phyloP scores from a whole-genome alignment of 352 stramenopile genomes.

The Pythium aphanidermatum region DNA sequence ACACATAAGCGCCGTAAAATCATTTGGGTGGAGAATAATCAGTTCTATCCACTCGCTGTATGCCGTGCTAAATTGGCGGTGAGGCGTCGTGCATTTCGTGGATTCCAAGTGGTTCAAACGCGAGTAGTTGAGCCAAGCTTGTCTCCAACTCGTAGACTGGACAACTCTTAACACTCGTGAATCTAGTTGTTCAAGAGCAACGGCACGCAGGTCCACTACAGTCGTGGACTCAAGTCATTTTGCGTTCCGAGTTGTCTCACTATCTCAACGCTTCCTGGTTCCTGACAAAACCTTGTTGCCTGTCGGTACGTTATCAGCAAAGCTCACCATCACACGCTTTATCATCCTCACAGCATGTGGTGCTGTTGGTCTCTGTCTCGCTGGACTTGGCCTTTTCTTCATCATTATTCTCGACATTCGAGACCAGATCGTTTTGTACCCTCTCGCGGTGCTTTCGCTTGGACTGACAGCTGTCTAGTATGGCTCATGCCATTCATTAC shows the following conservation, averaged over 20 bases:
- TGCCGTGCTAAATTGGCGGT: conserved; percentile 5
- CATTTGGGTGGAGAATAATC: conserved; percentile 3
- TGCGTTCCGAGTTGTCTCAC: conserved; percentile 12
- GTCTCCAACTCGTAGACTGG: no score
- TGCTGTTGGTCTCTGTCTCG: background rate
- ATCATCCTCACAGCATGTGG: conserved; percentile 7
- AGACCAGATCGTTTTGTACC: background rate
- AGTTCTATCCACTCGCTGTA: conserved; percentile 8
- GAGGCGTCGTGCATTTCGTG: no score
- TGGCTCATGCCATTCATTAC: conserved; percentile 7
- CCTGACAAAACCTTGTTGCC: conserved; percentile 1
- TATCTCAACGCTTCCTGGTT: conserved; percentile 5
- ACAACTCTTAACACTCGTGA: no score
- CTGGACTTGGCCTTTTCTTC: background rate
- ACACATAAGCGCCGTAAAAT: conserved; percentile 13
- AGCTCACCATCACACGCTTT: background rate
- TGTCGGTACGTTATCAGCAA: background rate
- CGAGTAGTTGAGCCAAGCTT: no score
- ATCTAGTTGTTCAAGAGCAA: background rate
- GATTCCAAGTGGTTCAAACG: no score
- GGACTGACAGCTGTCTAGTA: conserved; percentile 2
- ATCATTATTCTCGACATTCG: conserved; percentile 3
- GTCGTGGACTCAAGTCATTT: background rate
- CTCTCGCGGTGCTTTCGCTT: background rate
- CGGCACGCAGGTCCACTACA: background rate